A percentile compares a stretch with the other conserved stretches of the same genome.
These are phyloP conservation scores for Polygonum aviculare DNA, from an alignment of 148 eudicot species.

Conservation along the genomic window DNA sequence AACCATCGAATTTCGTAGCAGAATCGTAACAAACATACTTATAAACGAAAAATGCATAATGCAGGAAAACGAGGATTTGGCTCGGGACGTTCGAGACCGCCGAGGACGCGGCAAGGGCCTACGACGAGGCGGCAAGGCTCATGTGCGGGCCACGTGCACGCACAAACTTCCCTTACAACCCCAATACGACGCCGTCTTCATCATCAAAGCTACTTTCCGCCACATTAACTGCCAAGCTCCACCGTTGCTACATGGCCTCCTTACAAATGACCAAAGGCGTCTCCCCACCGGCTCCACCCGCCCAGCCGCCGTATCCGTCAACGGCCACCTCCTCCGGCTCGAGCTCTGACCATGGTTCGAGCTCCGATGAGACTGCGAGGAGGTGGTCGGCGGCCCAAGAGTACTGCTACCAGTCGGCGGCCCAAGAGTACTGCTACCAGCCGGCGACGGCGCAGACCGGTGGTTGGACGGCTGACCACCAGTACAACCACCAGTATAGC, in stretches of 20 bases:
- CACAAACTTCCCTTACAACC: slow-evolving; percentile 72
- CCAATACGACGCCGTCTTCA: slow-evolving; percentile 35
- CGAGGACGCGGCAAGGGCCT: slow-evolving; percentile 77
- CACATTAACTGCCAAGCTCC: slow-evolving; percentile 62
- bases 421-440: background rate
- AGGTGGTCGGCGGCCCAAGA: background rate
- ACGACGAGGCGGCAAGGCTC: slow-evolving; percentile 75
- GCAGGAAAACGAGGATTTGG: slow-evolving; percentile 83
- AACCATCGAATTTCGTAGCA: no score
- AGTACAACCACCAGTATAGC: slow-evolving; percentile 8
- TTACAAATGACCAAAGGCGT: slow-evolving; percentile 3
- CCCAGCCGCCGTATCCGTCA: background rate
- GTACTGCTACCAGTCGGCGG: background rate
- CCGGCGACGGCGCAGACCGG: background rate
- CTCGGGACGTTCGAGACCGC: slow-evolving; percentile 74
- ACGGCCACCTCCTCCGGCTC: background rate
- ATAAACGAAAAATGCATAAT: background rate
- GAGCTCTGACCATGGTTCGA: background rate
- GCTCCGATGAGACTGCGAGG: background rate
- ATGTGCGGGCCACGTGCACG: slow-evolving; percentile 76
- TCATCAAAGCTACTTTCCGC: slow-evolving; percentile 66
- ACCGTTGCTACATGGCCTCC: slow-evolving; percentile 73
- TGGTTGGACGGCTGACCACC: background rate
- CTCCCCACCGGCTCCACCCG: background rate
- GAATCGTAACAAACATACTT: background rate